Evolutionary conservation across 2,329 filamentous ascomycete genomes (phyloP).

Genomic region (Incumbomyces delicatus): DNA sequence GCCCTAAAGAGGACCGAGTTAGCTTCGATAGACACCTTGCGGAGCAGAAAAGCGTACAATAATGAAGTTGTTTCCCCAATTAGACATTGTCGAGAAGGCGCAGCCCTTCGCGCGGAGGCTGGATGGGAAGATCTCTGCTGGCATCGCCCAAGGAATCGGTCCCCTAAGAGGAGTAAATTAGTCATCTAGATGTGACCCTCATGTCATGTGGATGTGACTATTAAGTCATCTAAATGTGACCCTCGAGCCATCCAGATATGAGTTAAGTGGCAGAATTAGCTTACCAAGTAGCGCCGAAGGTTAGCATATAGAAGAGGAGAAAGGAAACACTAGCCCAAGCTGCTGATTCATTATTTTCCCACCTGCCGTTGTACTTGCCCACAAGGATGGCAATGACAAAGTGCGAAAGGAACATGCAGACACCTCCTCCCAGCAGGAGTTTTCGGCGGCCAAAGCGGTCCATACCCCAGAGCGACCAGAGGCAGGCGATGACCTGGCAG

Average conservation of each 20-base stretch:
- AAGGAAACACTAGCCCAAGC: slow-evolving; percentile 50
- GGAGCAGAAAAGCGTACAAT: slow-evolving; percentile 32
- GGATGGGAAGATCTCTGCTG: slow-evolving; percentile 54
- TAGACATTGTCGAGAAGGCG: slow-evolving; percentile 52
- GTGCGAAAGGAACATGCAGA: slow-evolving; percentile 39
- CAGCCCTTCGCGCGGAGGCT: slow-evolving; percentile 55
- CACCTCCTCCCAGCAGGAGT: slow-evolving; percentile 36
- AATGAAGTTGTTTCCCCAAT: slow-evolving; percentile 57
- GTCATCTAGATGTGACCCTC: too few relatives aligned
- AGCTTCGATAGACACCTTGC: neutral
- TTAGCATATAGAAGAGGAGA: slow-evolving; percentile 53
- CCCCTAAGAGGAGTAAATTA: too few relatives aligned
- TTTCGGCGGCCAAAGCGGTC: slow-evolving; percentile 38
- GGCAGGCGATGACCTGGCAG: slow-evolving; percentile 38
- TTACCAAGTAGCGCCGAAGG: slow-evolving; percentile 52
- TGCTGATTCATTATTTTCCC: slow-evolving; percentile 40
- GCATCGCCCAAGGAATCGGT: slow-evolving; percentile 32
- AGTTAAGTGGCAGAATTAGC: slow-evolving; percentile 33
- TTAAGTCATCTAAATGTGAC: too few relatives aligned
- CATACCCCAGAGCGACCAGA: slow-evolving; percentile 40
- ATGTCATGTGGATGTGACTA: neutral
- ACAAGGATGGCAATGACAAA: slow-evolving; percentile 47
- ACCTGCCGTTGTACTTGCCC: slow-evolving; percentile 42
- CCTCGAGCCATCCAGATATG: too few relatives aligned
- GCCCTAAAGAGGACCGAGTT: slow-evolving; percentile 29